Evolutionary conservation across 1,284 basidiomycete genomes (phyloP).

Genomic region (Takashimella tepidaria): DNA sequence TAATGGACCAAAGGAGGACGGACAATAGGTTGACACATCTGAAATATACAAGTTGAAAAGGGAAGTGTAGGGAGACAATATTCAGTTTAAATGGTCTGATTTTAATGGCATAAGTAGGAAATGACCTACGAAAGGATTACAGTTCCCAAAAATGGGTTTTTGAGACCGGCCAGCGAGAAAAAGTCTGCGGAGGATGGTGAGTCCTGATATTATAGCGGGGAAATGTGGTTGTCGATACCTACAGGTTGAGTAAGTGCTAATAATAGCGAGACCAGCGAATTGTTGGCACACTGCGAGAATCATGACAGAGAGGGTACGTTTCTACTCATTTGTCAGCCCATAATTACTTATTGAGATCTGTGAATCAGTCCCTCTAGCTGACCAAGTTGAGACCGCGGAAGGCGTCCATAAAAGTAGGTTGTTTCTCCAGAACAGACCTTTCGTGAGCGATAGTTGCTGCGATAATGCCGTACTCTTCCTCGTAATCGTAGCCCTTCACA

Average conservation of each 20-base stretch:
- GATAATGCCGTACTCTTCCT: conserved; percentile 26
- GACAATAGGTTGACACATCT: conserved; percentile 15
- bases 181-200: conserved; percentile 15
- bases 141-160: conserved; percentile 23
- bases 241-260: conserved; percentile 20
- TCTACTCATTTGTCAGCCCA: background rate
- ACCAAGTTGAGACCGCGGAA: conserved; percentile 20
- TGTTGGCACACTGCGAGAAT: conserved; percentile 12
- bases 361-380: background rate
- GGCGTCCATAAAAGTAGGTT: conserved; percentile 2
- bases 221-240: background rate
- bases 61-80: conserved; percentile 1
- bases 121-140: conserved; percentile 23
- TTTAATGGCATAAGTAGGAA: too few species aligned
- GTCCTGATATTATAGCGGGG: too few species aligned
- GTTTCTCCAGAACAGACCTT: background rate
- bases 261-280: conserved; percentile 19
- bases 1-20: conserved; percentile 9
- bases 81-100: too few species aligned
- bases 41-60: too few species aligned
- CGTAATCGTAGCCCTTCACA: conserved; percentile 26
- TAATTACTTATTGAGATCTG: background rate
- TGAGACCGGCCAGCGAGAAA: conserved; percentile 19
- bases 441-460: conserved; percentile 22
- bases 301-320: conserved; percentile 17